These are phyloP conservation scores for Colletotrichum spinosum DNA, from an alignment of 2,329 filamentous ascomycete species.

Conservation along the genomic window DNA sequence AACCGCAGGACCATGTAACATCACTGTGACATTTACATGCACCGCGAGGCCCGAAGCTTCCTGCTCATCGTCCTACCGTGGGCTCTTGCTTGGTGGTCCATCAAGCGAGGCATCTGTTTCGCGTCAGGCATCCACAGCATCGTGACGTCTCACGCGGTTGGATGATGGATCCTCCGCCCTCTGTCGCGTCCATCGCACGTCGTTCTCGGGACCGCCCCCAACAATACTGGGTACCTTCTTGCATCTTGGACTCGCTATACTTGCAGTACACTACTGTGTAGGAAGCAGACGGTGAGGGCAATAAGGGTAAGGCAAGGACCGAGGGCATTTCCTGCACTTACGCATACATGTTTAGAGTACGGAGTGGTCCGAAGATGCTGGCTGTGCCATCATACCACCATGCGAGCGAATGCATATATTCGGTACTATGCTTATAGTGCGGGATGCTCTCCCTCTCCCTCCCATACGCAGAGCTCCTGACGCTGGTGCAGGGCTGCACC, in stretches of 20 bases:
- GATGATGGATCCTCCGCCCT: not conserved
- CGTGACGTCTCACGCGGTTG: too few relatives aligned
- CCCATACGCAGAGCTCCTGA: too few relatives aligned
- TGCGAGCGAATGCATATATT: too few relatives aligned
- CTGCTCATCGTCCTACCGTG: conserved; percentile 22
- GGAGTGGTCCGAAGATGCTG: too few relatives aligned
- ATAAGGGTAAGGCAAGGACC: conserved; percentile 21
- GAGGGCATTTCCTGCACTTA: not conserved
- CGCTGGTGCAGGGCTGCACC: too few relatives aligned
- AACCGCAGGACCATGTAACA: too few relatives aligned
- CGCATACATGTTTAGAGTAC: too few relatives aligned
- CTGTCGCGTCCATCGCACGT: conserved; percentile 16
- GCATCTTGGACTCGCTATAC: conserved; percentile 1
- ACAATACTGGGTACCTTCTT: conserved; percentile 23
- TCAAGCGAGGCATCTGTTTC: conserved; percentile 6
- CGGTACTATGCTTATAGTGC: too few relatives aligned
- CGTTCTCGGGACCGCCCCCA: conserved; percentile 24
- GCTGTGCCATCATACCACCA: too few relatives aligned
- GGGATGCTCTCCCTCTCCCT: too few relatives aligned
- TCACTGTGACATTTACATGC: too few relatives aligned
- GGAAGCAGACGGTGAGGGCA: conserved; percentile 16
- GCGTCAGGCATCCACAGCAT: not conserved
- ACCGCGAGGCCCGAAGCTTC: conserved; percentile 4
- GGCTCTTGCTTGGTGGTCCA: conserved; percentile 9
- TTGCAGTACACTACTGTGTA: conserved; percentile 1